Conservation (phyloP, 352 stramenopile species). For the Phytophthora litchii region DNA sequence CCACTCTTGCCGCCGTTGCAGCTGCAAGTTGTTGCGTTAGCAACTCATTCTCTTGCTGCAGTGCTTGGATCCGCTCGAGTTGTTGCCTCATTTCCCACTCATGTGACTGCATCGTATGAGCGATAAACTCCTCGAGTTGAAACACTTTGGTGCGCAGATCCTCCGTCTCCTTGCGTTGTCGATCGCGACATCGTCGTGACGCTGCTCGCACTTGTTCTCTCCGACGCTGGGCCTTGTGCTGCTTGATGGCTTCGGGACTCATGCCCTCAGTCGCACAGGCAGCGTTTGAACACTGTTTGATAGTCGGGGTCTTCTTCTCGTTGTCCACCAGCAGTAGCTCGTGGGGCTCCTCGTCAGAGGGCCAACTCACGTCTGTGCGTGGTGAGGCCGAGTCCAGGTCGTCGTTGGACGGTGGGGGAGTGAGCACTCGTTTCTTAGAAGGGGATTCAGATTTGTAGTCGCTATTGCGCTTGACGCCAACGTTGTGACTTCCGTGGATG, state of each 20-base stretch:
- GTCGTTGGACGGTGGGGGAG: conserved; percentile 19
- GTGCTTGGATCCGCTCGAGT: conserved; percentile 40
- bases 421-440: conserved; percentile 57
- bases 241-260: conserved; percentile 55
- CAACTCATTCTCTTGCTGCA: conserved; percentile 52
- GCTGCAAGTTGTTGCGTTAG: conserved; percentile 32
- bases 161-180: conserved; percentile 69
- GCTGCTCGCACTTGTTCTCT: conserved; percentile 68
- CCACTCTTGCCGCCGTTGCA: conserved; percentile 1
- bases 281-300: conserved; percentile 24
- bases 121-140: conserved; percentile 71
- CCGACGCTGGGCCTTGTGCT: conserved; percentile 65
- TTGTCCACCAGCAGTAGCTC: conserved; percentile 18
- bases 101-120: conserved; percentile 61
- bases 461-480: conserved; percentile 9
- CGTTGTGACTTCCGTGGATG: conserved; percentile 10
- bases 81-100: conserved; percentile 58
- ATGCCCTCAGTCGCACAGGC: conserved; percentile 31
- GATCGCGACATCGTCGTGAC: conserved; percentile 61
- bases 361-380: conserved; percentile 44
- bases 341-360: conserved; percentile 49
- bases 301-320: conserved; percentile 1
- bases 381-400: conserved; percentile 40
- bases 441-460: conserved; percentile 12
- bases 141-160: conserved; percentile 74